Conservation (phyloP, 768 basidiomycete genomes). For the Zangia roseola region DNA sequence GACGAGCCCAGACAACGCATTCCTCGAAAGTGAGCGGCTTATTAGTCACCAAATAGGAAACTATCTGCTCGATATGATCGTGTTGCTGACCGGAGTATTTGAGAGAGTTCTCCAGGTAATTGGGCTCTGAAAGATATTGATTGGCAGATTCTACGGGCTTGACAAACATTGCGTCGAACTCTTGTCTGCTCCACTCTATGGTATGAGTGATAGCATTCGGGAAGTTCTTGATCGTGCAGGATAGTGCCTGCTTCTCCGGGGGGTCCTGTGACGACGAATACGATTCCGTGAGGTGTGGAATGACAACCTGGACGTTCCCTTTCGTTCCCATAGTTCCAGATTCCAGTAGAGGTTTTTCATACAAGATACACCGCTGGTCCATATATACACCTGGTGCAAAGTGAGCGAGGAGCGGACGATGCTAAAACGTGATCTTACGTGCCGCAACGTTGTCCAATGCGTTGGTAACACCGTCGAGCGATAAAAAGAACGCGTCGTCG, state of each 20-base stretch:
- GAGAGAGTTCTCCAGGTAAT: slow-evolving; percentile 87
- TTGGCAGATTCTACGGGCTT: slow-evolving; percentile 94
- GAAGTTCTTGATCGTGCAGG: slow-evolving; percentile 98
- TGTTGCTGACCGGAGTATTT: slow-evolving; percentile 91
- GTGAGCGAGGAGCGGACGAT: slow-evolving; percentile 1
- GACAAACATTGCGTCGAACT: slow-evolving; percentile 91
- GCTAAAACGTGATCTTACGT: slow-evolving; percentile 50
- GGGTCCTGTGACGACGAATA: slow-evolving; percentile 98
- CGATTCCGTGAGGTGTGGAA: slow-evolving; percentile 93
- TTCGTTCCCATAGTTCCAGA: slow-evolving; percentile 98
- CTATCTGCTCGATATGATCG: slow-evolving; percentile 85
- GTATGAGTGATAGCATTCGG: slow-evolving; percentile 97
- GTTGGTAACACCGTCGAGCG: slow-evolving; percentile 93
- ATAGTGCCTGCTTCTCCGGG: slow-evolving; percentile 95
- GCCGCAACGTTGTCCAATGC: slow-evolving; percentile 97
- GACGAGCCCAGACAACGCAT: slow-evolving; percentile 94
- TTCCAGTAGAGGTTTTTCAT: slow-evolving; percentile 91
- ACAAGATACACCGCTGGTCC: slow-evolving; percentile 98
- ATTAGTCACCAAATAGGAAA: slow-evolving; percentile 85
- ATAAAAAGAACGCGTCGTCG: slow-evolving; percentile 82
- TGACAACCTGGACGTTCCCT: slow-evolving; percentile 93
- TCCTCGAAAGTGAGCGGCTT: slow-evolving; percentile 96
- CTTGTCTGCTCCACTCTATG: slow-evolving; percentile 96
- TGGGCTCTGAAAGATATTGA: slow-evolving; percentile 94
- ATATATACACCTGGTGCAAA: slow-evolving; percentile 80